A percentile compares a stretch with the other conserved stretches of the same genome.
These are phyloP conservation scores for Nicotiana knightiana DNA, from an alignment of 257 asterid genomes.

Conservation along the genomic window DNA sequence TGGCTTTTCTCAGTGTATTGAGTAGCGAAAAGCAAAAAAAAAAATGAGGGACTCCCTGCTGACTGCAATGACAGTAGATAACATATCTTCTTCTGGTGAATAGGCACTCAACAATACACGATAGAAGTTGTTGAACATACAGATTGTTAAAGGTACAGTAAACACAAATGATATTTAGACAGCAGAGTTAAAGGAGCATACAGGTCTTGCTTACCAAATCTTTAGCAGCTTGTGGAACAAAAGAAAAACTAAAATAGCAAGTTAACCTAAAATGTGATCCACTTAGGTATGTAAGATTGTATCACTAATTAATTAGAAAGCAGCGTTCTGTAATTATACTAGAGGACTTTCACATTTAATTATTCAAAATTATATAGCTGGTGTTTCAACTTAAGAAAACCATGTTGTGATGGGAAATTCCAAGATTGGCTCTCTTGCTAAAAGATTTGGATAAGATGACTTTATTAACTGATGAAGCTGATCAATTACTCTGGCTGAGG, in stretches of 20 bases:
- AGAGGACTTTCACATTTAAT: neutral
- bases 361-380: neutral
- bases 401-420: neutral
- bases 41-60: neutral
- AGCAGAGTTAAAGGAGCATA: neutral
- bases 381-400: neutral
- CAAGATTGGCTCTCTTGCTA: neutral
- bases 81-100: neutral
- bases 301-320: neutral
- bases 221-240: neutral
- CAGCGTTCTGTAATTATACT: neutral
- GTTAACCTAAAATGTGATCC: neutral
- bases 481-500: neutral
- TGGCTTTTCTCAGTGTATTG: neutral
- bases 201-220: neutral
- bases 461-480: neutral
- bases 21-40: neutral
- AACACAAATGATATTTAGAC: neutral
- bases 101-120: neutral
- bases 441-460: neutral
- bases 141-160: neutral
- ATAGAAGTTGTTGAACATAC: neutral
- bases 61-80: conserved; percentile 7
- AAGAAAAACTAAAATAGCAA: neutral
- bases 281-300: neutral